A percentile compares a stretch with the other conserved stretches of the same genome.
phyloP scores from a whole-genome alignment of 2,329 filamentous ascomycete species.

The Botryosphaeria agaves region DNA sequence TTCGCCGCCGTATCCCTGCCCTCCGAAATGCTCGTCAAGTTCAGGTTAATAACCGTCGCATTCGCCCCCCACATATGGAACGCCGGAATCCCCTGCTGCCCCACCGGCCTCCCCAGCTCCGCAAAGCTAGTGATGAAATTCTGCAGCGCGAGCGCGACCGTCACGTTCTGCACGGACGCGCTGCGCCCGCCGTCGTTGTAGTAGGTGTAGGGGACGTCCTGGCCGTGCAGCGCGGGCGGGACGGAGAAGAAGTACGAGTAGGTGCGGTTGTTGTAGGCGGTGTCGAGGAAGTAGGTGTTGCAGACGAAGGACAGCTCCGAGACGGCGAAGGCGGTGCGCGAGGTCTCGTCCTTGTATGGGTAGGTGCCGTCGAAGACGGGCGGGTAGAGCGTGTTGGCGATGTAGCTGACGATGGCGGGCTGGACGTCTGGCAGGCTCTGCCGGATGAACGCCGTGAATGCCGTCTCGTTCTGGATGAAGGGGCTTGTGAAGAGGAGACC shows the following conservation, averaged over 20 bases:
- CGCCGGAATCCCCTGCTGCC: slow-evolving; percentile 18
- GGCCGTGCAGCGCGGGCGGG: slow-evolving; percentile 34
- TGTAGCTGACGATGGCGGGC: slow-evolving; percentile 18
- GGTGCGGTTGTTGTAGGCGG: slow-evolving; percentile 27
- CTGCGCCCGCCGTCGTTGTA: slow-evolving; percentile 19
- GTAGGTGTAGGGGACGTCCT: slow-evolving; percentile 35
- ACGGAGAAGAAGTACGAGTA: slow-evolving; percentile 36
- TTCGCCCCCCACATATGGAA: slow-evolving; percentile 31
- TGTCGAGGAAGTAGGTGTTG: slow-evolving; percentile 33
- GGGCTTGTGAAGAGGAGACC: slow-evolving; percentile 26
- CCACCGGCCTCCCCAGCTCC: slow-evolving; percentile 17
- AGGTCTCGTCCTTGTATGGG: slow-evolving; percentile 27
- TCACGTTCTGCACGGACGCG: slow-evolving; percentile 5
- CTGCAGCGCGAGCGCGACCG: slow-evolving; percentile 25
- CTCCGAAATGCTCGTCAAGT: slow-evolving; percentile 21
- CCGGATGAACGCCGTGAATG: slow-evolving; percentile 11
- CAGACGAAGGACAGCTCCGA: slow-evolving; percentile 30
- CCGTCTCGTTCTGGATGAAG: slow-evolving; percentile 15
- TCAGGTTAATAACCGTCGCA: slow-evolving; percentile 26
- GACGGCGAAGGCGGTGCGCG: slow-evolving; percentile 22
- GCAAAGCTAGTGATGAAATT: slow-evolving; percentile 28
- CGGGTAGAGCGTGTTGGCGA: slow-evolving; percentile 31
- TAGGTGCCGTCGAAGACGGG: slow-evolving; percentile 27
- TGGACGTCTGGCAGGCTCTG: slow-evolving; percentile 13
- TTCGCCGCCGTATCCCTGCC: slow-evolving; percentile 28